phyloP scores from a whole-genome alignment of 1,139 yeast species.

The Arxiozyma telluris region DNA sequence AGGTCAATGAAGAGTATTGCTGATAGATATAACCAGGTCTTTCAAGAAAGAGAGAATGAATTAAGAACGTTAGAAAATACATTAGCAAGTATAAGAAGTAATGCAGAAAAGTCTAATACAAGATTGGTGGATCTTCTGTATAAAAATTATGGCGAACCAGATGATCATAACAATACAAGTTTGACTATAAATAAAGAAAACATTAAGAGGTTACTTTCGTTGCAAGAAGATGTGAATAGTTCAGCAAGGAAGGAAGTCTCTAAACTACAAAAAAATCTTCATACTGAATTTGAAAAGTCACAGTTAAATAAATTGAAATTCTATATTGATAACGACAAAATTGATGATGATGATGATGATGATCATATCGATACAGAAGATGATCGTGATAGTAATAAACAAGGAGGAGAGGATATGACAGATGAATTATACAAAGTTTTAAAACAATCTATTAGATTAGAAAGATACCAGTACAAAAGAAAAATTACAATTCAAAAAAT shows the following conservation, averaged over 20 bases:
- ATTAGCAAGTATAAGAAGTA: conserved; percentile 16
- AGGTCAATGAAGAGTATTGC: conserved; percentile 42
- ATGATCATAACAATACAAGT: conserved; percentile 20
- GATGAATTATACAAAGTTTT: conserved; percentile 21
- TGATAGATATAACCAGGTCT: conserved; percentile 35
- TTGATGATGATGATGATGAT: neutral
- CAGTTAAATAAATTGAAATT: conserved; percentile 46
- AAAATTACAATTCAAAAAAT: conserved; percentile 36
- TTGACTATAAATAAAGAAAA: conserved; percentile 32
- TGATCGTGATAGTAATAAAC: conserved; percentile 15
- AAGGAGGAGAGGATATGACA: conserved; percentile 3
- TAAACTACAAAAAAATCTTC: conserved; percentile 28
- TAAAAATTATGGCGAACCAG: conserved; percentile 31
- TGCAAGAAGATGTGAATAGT: conserved; percentile 36
- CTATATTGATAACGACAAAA: conserved; percentile 28
- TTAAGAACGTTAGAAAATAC: conserved; percentile 18
- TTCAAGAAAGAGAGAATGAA: conserved; percentile 18
- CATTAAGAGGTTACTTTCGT: conserved; percentile 34
- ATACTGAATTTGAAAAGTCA: conserved; percentile 42
- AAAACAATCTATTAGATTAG: conserved; percentile 35
- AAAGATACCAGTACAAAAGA: conserved; percentile 41
- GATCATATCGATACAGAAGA: conserved; percentile 24
- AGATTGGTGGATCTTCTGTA: conserved; percentile 31
- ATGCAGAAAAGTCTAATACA: conserved; percentile 15
- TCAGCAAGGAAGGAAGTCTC: conserved; percentile 26